Evolutionary conservation across 257 asterid species (phyloP), one percentile per base, ranked within the genome.

Genomic region (Parsonsia alboflavescens): DNA sequence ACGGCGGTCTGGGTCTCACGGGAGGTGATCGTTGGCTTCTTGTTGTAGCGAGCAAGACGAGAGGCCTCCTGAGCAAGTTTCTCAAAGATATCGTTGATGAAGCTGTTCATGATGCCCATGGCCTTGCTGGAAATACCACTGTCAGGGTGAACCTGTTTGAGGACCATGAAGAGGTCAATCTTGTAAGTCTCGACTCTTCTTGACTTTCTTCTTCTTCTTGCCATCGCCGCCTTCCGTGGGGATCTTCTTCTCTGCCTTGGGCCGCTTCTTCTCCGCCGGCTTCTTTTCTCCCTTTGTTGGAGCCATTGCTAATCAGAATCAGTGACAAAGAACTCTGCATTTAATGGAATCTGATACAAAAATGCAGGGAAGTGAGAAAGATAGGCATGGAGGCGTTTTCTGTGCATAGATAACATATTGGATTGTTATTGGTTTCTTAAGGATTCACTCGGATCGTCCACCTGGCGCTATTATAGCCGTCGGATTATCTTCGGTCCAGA

Each of bases 91-190:
- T 88, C 93, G 59, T 88, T 85, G 75, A 86, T 88, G 70, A 88
- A 89, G 66, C 90, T 86, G 88, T 89, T 89, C 94, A 89, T 86
- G 39, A 89, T 89, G 0, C 91, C 91, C 91, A 89, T 89, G 0
- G 94, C 91, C 78, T 85, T 89, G 89, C 90, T 86, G 28, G 94
- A 89, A 22, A 89, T 86, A 0, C 94, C 91, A 42, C 85, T 89
- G 62, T 89, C 94, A 0, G 90, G 94, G 12, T 89, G 94, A 1
- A 86, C 94, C n/a, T n/a, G n/a, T n/a, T n/a, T n/a, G n/a, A n/a
- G n/a, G n/a, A n/a, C n/a, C n/a, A n/a, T n/a, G n/a, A n/a, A n/a
- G n/a, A n/a, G n/a, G n/a, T n/a, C n/a, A n/a, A n/a, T n/a, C n/a
- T n/a, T n/a, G n/a, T n/a, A n/a, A n/a, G n/a, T n/a, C n/a, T n/a